These are phyloP conservation scores for Lachnellula cervina DNA, from an alignment of 2,329 filamentous ascomycete species.

Conservation along the genomic window DNA sequence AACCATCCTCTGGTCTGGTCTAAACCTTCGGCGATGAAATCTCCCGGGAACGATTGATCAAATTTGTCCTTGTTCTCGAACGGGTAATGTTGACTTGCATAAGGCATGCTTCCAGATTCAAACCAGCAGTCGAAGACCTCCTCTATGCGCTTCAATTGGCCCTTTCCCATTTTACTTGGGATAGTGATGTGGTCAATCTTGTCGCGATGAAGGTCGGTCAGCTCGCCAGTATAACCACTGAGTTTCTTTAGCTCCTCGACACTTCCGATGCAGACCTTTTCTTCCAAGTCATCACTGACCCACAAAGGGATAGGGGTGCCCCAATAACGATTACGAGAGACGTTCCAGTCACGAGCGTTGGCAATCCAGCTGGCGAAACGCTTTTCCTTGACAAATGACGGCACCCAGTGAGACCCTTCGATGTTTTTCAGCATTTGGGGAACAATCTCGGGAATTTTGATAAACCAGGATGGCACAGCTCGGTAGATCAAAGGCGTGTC, in stretches of 20 bases:
- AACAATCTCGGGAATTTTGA: constrained; percentile 78
- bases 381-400: constrained; percentile 82
- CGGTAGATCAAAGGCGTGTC: constrained; percentile 91
- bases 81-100: constrained; percentile 84
- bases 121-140: constrained; percentile 98
- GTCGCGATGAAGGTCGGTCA: constrained; percentile 85
- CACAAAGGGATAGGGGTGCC: constrained; percentile 88
- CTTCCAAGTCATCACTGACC: constrained; percentile 84
- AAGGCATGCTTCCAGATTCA: constrained; percentile 94
- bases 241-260: constrained; percentile 77
- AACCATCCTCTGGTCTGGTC: constrained; percentile 98
- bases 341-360: constrained; percentile 92
- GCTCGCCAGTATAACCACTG: constrained; percentile 77
- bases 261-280: constrained; percentile 81
- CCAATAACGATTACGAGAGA: constrained; percentile 92
- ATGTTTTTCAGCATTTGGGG: constrained; percentile 89
- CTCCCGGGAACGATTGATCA: constrained; percentile 75
- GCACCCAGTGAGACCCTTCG: constrained; percentile 86
- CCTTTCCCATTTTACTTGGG: constrained; percentile 82
- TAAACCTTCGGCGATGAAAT: constrained; percentile 90
- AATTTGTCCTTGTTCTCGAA: constrained; percentile 85
- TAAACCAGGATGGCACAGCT: constrained; percentile 91
- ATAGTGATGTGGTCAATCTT: constrained; percentile 94
- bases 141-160: constrained; percentile 70
- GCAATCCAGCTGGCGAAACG: constrained; percentile 88